Evolutionary conservation across 2,329 filamentous ascomycete species (phyloP).

Genomic region (Colletotrichum trifolii): DNA sequence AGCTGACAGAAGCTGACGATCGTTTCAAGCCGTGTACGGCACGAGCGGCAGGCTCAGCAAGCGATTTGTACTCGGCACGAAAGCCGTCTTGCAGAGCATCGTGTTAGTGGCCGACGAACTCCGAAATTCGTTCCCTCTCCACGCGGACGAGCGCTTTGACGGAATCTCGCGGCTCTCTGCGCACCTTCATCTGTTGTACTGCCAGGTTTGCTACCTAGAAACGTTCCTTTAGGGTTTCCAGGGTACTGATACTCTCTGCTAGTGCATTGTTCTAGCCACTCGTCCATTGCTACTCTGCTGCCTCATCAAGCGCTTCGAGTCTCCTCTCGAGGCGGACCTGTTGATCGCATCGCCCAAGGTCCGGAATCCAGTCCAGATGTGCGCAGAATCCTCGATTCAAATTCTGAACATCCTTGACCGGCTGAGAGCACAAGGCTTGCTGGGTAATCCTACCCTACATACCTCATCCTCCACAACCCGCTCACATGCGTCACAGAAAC

Average conservation of each 20-base stretch:
- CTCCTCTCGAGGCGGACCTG: constrained; percentile 36
- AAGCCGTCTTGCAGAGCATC: constrained; percentile 44
- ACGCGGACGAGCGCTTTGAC: constrained; percentile 45
- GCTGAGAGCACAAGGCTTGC: constrained; percentile 56
- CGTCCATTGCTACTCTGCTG: constrained; percentile 46
- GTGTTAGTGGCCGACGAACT: constrained; percentile 46
- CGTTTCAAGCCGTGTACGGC: constrained; percentile 44
- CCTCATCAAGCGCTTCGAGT: constrained; percentile 46
- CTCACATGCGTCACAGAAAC: constrained; percentile 45
- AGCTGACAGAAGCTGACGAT: neutral
- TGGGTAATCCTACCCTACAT: constrained; percentile 49
- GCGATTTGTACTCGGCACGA: constrained; percentile 46
- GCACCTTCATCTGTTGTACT: constrained; percentile 47
- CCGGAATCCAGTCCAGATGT: constrained; percentile 48
- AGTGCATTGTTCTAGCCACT: constrained; percentile 49
- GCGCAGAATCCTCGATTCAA: constrained; percentile 47
- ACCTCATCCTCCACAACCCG: neutral
- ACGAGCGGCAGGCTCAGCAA: constrained; percentile 43
- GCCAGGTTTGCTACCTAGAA: constrained; percentile 41
- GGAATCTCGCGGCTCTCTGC: constrained; percentile 47
- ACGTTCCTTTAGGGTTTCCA: rapidly evolving
- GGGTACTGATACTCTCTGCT: neutral
- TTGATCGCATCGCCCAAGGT: constrained; percentile 52
- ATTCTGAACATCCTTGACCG: constrained; percentile 53
- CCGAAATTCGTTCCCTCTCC: constrained; percentile 43